These are phyloP conservation scores for Hyaloscypha hepaticicola DNA, from an alignment of 495 filamentous ascomycete genomes.

Conservation along the genomic window DNA sequence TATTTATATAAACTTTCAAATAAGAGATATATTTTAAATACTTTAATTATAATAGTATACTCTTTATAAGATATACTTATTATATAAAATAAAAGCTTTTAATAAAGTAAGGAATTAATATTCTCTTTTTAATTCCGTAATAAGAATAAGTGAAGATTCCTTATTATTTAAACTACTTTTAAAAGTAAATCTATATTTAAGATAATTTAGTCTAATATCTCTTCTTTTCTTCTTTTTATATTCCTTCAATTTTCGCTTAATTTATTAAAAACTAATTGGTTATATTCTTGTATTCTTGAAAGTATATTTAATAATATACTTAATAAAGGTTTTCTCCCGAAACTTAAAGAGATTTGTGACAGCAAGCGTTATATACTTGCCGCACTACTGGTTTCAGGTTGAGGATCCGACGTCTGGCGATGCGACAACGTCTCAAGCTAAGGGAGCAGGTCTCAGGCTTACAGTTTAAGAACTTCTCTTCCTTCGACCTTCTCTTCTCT, in stretches of 20 bases:
- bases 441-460: too few relatives aligned
- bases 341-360: neutral
- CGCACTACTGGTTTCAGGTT: too few relatives aligned
- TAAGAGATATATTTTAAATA: neutral
- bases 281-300: conserved; percentile 2
- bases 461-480: too few relatives aligned
- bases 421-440: too few relatives aligned
- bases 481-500: too few relatives aligned
- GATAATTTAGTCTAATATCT: conserved; percentile 1
- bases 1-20: neutral
- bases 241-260: conserved; percentile 9
- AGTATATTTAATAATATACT: neutral
- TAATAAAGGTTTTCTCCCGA: conserved; percentile 3
- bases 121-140: neutral
- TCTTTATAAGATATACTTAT: neutral
- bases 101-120: too few relatives aligned
- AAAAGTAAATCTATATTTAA: neutral
- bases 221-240: conserved; percentile 4
- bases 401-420: too few relatives aligned
- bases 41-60: neutral
- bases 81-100: neutral
- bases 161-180: neutral
- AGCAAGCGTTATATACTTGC: too few relatives aligned
- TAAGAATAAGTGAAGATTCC: neutral
- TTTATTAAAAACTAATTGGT: conserved; percentile 3